Evolutionary conservation across 768 basidiomycete species (phyloP), one percentile per base, ranked within the genome.

Genomic region (Antrodiella citrinella): DNA sequence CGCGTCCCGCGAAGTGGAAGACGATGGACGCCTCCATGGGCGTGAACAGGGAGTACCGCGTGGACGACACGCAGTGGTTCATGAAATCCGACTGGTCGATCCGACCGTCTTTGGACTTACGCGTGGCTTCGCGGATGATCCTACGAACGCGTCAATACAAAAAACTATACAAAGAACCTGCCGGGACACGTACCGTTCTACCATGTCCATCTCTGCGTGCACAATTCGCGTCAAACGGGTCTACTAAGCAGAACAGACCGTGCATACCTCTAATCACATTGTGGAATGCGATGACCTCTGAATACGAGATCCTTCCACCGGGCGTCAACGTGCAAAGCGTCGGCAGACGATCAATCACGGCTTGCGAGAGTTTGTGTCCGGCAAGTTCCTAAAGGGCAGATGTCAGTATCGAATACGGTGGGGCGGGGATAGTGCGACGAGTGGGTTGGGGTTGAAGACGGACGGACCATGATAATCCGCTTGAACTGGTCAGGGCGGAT

Each of bases 11-110:
- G 69, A 97, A 98, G 67, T 99, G 95, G 72, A 97, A 99, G 60
- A 99, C 84, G 61, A 98, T 96, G 48, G 86, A 81, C n/a, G 88
- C 91, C 67, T 98, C 95, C 90, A 97, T 95, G 3, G 95, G 95
- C 0, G 92, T 94, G 67, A 97, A 97, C 47, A 95, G 77, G 35
- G 91, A 87, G 66, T 98, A 97, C 30, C 95, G 86, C 57, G 94
- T 91, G 57, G 74, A 85, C 26, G 84, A 78, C 22, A 88, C 83
- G 12, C 92, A 80, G 64, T 96, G 74, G 65, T 97, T 86, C 51
- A 95, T 75, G 69, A 99, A 98, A 67, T 98, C 96, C n/a, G 82
- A 79, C 62, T 92, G 84, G 66, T 91, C 87, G 71, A 99, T 97
- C 47, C 92, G 86, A 4, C 95, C 95, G 60, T 99, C 96, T 65